phyloP scores from a whole-genome alignment of 2,329 filamentous ascomycete species.

The Colletotrichum scovillei region DNA sequence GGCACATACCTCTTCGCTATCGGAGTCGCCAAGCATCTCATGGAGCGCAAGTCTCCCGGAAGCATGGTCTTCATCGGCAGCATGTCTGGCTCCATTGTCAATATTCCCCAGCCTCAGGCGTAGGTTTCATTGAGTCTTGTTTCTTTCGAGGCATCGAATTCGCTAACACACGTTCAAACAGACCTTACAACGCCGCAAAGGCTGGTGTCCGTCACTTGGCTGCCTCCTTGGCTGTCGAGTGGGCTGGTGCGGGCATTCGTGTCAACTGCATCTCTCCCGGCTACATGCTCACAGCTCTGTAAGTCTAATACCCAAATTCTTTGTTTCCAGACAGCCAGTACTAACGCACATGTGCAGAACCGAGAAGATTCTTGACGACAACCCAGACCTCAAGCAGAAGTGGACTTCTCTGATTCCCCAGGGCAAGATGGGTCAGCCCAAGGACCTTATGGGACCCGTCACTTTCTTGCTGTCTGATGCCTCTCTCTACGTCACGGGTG shows the following conservation, averaged over 20 bases:
- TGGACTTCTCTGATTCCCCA: constrained; percentile 94
- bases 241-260: constrained; percentile 87
- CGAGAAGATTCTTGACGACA: constrained; percentile 93
- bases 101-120: constrained; percentile 93
- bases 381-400: constrained; percentile 87
- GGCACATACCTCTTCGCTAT: constrained; percentile 92
- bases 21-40: constrained; percentile 86
- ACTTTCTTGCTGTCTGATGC: constrained; percentile 88
- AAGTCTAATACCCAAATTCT: constrained; percentile 51
- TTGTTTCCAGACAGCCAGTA: background rate
- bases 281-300: constrained; percentile 96
- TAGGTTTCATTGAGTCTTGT: constrained; percentile 45
- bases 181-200: constrained; percentile 92
- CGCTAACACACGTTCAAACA: constrained; percentile 39
- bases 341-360: constrained; percentile 65
- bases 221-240: constrained; percentile 90
- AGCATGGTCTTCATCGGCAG: constrained; percentile 95
- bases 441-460: constrained; percentile 94
- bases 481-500: constrained; percentile 76
- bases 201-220: constrained; percentile 91
- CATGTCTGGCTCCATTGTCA: constrained; percentile 95
- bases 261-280: constrained; percentile 97
- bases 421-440: constrained; percentile 91
- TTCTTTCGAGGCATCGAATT: background rate
- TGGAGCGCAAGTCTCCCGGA: constrained; percentile 81